These are phyloP conservation scores for Penicillium salamii DNA, from an alignment of 495 filamentous ascomycete genomes.

Conservation along the genomic window DNA sequence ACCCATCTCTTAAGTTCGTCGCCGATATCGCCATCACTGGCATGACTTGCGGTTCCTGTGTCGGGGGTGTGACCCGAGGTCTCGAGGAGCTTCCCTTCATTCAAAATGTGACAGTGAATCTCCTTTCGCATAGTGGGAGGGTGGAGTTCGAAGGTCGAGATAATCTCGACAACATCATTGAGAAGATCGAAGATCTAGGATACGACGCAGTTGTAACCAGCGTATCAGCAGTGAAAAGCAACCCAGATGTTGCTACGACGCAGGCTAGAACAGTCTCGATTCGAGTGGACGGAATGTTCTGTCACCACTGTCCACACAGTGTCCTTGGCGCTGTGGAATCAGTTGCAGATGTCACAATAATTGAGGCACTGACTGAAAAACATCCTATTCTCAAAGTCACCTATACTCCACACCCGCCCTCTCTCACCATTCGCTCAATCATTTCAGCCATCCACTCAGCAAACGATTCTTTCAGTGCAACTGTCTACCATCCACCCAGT, in stretches of 20 bases:
- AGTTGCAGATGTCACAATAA: conserved; percentile 50
- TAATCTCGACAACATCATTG: conserved; percentile 56
- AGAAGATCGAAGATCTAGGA: conserved; percentile 76
- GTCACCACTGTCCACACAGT: conserved; percentile 72
- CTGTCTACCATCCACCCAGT: conserved; percentile 75
- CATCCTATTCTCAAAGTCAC: conserved; percentile 67
- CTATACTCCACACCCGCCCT: conserved; percentile 66
- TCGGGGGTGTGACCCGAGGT: conserved; percentile 59
- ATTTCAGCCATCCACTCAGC: conserved; percentile 60
- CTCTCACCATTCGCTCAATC: conserved; percentile 75
- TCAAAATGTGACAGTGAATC: conserved; percentile 60
- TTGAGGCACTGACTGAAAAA: conserved; percentile 45
- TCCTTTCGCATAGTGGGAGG: conserved; percentile 69
- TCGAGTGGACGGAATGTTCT: conserved; percentile 80
- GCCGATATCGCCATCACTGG: conserved; percentile 71
- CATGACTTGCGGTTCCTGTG: conserved; percentile 83
- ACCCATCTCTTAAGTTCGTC: conserved; percentile 25
- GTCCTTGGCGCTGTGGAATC: conserved; percentile 52
- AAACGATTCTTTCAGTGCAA: conserved; percentile 61
- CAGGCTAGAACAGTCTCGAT: conserved; percentile 60
- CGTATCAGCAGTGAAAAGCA: conserved; percentile 17
- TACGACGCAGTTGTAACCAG: conserved; percentile 64
- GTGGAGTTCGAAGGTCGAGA: conserved; percentile 57
- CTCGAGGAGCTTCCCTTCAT: conserved; percentile 64
- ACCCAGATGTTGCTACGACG: conserved; percentile 5